These are phyloP conservation scores for Pachysandra terminalis DNA, from an alignment of 164 flowering plant genomes.

Conservation along the genomic window DNA sequence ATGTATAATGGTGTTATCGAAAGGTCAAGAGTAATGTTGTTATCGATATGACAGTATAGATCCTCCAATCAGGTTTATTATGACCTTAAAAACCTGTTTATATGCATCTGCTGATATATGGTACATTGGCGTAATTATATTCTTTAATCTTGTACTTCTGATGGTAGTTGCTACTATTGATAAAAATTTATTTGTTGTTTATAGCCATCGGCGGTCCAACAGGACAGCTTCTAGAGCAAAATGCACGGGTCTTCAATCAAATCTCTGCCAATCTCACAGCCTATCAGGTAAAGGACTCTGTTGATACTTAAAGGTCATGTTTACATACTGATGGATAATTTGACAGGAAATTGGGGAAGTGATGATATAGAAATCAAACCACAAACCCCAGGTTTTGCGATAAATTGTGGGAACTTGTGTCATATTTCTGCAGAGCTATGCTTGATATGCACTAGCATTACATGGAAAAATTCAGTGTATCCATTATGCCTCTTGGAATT, in stretches of 20 bases:
- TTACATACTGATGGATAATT: neutral
- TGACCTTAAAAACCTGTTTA: neutral
- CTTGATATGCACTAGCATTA: too few relatives aligned
- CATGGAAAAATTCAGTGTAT: too few relatives aligned
- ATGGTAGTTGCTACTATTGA: neutral
- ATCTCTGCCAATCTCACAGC: constrained; percentile 41
- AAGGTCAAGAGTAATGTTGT: neutral
- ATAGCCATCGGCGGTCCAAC: constrained; percentile 41
- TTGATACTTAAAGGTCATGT: too few relatives aligned
- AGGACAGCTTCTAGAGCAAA: constrained; percentile 47
- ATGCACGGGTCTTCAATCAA: constrained; percentile 34
- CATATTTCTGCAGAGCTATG: too few relatives aligned
- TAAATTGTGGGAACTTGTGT: too few relatives aligned
- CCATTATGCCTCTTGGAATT: neutral
- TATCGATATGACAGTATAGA: neutral
- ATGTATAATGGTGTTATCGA: neutral
- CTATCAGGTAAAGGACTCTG: constrained; percentile 26
- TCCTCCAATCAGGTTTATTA: neutral
- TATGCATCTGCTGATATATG: neutral
- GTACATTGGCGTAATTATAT: neutral
- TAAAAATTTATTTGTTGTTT: constrained; percentile 6
- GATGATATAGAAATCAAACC: too few relatives aligned
- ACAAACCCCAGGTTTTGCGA: too few relatives aligned
- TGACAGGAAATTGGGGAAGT: too few relatives aligned
- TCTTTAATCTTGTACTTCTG: neutral